Evolutionary conservation across 2,329 filamentous ascomycete species (phyloP), one percentile per base, ranked within the genome.

Genomic region (Xylariaceae sp.): DNA sequence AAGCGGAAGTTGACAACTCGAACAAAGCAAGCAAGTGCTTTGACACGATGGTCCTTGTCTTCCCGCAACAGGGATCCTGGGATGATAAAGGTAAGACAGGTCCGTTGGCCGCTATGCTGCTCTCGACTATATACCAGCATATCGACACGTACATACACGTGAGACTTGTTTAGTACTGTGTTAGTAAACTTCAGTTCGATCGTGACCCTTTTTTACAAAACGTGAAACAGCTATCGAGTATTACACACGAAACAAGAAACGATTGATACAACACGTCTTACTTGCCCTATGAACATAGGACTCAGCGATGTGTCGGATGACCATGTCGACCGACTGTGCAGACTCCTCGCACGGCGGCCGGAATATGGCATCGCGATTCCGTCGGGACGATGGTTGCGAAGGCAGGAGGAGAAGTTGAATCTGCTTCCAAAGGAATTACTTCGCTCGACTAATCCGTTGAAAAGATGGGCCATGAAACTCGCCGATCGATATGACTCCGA

Each of bases 331-430:
- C 60, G 64, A 38, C 63, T 77, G 17, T 71, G 72, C 1, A 53
- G 55, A 3, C 46, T 76, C 6, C 67, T 77, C 14, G 67, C 64
- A 51, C 70, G 75, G 33, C 68, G 69, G 6, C 64, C 66, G 2
- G 60, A 66, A 40, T 66, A 69, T 43, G 60, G 62, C 39, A 57
- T 66, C 42, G 61, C 62, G 7, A 56, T 60, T 12, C 71, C 71
- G 6, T 66, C 71, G 5, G 48, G 56, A 28, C 54, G 59, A 42
- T 76, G 75, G 75, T 63, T 73, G 0, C 39, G 44, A 2, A 58
- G 63, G 3, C 75, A 77, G 50, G 59, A 67, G 39, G 50, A 63
- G 43, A 58, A 65, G 40, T 47, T 64, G 3, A 60, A 66, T 34
- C 17, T 53, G 18, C 64, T 70, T 2, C 62, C 65, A 2, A 55